Evolutionary conservation across 2,329 filamentous ascomycete species (phyloP), one percentile per base, ranked within the genome.

Genomic region (Aspergillus transmontanensis): DNA sequence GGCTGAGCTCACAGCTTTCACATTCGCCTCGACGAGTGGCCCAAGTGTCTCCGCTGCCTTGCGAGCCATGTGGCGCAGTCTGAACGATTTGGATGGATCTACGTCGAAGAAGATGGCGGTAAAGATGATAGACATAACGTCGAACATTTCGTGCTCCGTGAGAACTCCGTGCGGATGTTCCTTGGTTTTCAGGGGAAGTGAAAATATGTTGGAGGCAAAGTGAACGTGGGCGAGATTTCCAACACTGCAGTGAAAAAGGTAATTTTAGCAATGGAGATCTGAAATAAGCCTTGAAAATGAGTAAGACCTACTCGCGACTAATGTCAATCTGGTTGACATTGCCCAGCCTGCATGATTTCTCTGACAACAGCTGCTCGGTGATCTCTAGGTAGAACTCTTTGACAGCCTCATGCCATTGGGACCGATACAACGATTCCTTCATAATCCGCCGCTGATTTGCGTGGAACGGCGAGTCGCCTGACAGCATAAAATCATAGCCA

Each of bases 311-410:
- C 73, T 87, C 85, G 61, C 85, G 81, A 41, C 86, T 85, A 83
- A 94, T 82, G 68, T 95, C 92, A 46, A 93, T 85, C 72, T 92
- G 89, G 58, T 85, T 85, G 61, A 84, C 82, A 83, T 78, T 57
- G 85, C 79, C 75, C 78, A 88, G 10, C 84, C 84, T 4, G 82
- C 85, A 32, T 94, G 83, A 62, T 83, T 84, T 75, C 87, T 87
- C 83, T 0, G 79, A 74, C 26, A 96, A 81, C 3, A 95, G 81
- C 32, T 84, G 79, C 57, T 86, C 79, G 1, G 86, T 88, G 19
- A 86, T 88, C 36, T 85, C 80, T 10, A 87, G 82, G 73, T 90
- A 93, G 71, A 93, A 93, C 0, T 79, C 76, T 78, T 88, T 89
- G 69, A 93, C 82, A 7, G 87, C 81, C 6, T 81, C 76, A 39